Base-by-base conservation (phyloP, 192 early-diverging fungal genomes). In the Cladochytrium replicatum region DNA sequence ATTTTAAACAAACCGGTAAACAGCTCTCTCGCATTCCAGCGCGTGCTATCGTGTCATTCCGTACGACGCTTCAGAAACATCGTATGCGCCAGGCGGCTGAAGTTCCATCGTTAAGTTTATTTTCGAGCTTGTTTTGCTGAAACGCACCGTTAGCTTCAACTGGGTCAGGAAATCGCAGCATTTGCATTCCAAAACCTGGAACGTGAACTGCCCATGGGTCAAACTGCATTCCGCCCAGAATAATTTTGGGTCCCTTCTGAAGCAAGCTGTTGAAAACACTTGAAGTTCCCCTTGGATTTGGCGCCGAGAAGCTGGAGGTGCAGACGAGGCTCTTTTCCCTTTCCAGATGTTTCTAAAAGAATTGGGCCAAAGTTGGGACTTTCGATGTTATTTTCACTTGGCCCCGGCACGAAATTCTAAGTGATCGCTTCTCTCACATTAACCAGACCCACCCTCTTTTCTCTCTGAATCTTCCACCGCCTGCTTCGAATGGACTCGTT, bases 111-210 rank as follows among this genome's bases (percentile, higher is more conserved):
- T 7, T 21, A 46, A 1, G 32, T 4, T 9, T 22, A 2, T 52
- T 7, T 39, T 27, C 26, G 41, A 7, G 37, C n/a, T n/a, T n/a
- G n/a, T 29, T 51, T n/a, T n/a, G n/a, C n/a, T n/a, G n/a, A n/a
- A n/a, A n/a, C n/a, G n/a, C n/a, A 47, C 46, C 39, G 30, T 19
- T 48, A 50, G 37, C 28, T n/a, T 17, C 25, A n/a, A 32, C 65
- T 15, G 27, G 32, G 19, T 52, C 61, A 27, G 50, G 34, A 41
- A 77, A 77, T 31, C 74, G 41, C 9, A 63, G 59, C n/a, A 59
- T 67, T 49, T 77, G 74, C 17, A 64, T 61, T 15, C 74, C 74
- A 63, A 77, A 77, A 1, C 69, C 70, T 0, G 74, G 74, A 6
- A 63, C 44, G 38, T 61, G 57, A 11, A 71, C 62, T 32, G 61